These are phyloP conservation scores for Saccharomyces pastorianus DNA, from an alignment of 1,139 yeast species.

Conservation along the genomic window DNA sequence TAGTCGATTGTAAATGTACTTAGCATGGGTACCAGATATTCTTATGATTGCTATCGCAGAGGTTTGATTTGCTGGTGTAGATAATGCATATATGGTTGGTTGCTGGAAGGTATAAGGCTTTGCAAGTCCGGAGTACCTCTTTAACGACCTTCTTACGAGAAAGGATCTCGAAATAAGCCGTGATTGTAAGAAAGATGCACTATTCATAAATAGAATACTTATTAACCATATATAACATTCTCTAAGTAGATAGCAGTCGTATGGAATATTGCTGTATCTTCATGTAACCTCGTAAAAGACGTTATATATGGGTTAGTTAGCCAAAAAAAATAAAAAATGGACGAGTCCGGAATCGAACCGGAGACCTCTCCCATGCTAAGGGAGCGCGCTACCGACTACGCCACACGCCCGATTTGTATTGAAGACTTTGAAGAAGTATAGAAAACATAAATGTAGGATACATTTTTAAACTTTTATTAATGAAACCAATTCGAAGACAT, in stretches of 20 bases:
- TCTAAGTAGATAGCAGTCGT: neutral
- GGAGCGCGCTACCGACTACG: neutral
- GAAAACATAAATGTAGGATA: too few relatives aligned
- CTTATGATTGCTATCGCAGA: conserved; percentile 86
- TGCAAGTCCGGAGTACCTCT: neutral
- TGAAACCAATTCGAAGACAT: too few relatives aligned
- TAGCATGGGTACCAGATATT: conserved; percentile 64
- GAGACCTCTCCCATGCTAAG: conserved; percentile 21
- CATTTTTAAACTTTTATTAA: too few relatives aligned
- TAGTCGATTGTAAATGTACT: conserved; percentile 35
- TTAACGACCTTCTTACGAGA: neutral
- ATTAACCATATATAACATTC: neutral
- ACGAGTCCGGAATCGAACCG: conserved; percentile 23
- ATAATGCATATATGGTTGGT: conserved; percentile 80
- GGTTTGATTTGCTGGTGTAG: conserved; percentile 64
- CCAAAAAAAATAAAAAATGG: conserved; percentile 16
- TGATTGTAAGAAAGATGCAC: neutral
- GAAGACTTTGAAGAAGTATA: too few relatives aligned
- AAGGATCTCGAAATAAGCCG: neutral
- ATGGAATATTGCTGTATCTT: neutral
- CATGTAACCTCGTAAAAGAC: neutral
- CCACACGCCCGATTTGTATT: neutral
- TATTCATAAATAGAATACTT: neutral
- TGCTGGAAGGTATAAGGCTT: conserved; percentile 8
- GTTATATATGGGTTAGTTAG: neutral